These are phyloP conservation scores for Wickerhamomyces silvicola DNA, from an alignment of 805 yeast species.

Conservation along the genomic window DNA sequence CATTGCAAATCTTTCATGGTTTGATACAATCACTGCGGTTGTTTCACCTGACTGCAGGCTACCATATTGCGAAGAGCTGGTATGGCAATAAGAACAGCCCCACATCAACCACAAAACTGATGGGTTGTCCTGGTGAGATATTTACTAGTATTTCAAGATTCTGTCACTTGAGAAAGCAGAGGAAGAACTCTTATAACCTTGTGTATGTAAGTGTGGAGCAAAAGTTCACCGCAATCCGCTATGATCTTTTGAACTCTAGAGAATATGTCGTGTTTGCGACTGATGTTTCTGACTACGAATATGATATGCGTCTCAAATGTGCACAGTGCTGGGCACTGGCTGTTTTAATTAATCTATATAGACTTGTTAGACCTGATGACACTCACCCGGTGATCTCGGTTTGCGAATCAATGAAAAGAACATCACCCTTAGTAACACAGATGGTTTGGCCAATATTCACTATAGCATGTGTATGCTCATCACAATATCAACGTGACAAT, in stretches of 20 bases:
- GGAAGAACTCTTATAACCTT: conserved; percentile 16
- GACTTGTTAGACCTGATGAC: conserved; percentile 27
- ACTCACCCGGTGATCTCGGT: conserved; percentile 33
- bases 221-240: conserved; percentile 29
- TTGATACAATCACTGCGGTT: conserved; percentile 49
- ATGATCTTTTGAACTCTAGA: conserved; percentile 35
- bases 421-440: conserved; percentile 46
- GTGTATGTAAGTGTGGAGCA: conserved; percentile 9
- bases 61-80: conserved; percentile 50
- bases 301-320: conserved; percentile 37
- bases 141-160: conserved; percentile 40
- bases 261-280: conserved; percentile 34
- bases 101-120: conserved; percentile 45
- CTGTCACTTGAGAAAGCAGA: conserved; percentile 29
- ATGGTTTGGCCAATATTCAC: conserved; percentile 61
- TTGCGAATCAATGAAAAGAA: conserved; percentile 38
- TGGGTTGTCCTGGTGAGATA: conserved; percentile 58
- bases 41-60: conserved; percentile 51
- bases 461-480: conserved; percentile 38
- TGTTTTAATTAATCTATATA: conserved; percentile 26
- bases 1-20: conserved; percentile 51
- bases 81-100: conserved; percentile 38
- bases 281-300: conserved; percentile 22
- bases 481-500: conserved; percentile 25
- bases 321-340: conserved; percentile 54